Evolutionary conservation across 108 stramenopile species (phyloP), one percentile per base, ranked within the genome.

Genomic region (Asterionellopsis glacialis): DNA sequence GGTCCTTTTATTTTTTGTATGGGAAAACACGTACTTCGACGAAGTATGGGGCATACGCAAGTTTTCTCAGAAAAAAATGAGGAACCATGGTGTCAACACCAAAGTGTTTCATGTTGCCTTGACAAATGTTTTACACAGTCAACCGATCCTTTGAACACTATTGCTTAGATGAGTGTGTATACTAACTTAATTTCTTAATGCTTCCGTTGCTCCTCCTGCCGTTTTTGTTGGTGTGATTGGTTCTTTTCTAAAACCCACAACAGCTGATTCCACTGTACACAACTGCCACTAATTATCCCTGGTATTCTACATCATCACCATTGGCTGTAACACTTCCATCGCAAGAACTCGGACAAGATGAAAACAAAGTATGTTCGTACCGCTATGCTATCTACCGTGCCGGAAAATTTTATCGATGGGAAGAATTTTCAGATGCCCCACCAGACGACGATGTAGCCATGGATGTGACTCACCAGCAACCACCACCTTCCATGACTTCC

Each of bases 381-480:
- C 79, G 84, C 21, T 92, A 89, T 53, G 83, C 77, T 27, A 71
- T 92, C 47, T 60, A 83, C 69, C 68, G 84, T 12, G 81, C 73
- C 0, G 87, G 87, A 41, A 50, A 55, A 16, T 92, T 92, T 58
- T 65, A 83, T 53, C 74, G 87, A 10, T 92, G 71, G 72, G 91
- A 92, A 67, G 19, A 67, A 18, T 50, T 62, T 14, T 70, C 70
- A 0, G 87, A 88, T 66, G 66, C 61, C 39, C 65, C 51, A 28
- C 54, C 69, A 22, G 68, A 67, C 42, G 60, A 42, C 10, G 60
- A 56, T 39, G 54, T 58, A 4, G 44, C 59, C 9, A 64, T 65
- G 61, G 53, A 73, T 23, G 55, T 73, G 40, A 67, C 22, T 4
- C 33, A 33, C 7, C 33, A 33, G 33, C 33, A 33, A 33, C 2